Percentiles rank a stretch among this genome's conserved stretches.
phyloP scores from a whole-genome alignment of 2,329 filamentous ascomycete species.

The Aspergillus glaucus region DNA sequence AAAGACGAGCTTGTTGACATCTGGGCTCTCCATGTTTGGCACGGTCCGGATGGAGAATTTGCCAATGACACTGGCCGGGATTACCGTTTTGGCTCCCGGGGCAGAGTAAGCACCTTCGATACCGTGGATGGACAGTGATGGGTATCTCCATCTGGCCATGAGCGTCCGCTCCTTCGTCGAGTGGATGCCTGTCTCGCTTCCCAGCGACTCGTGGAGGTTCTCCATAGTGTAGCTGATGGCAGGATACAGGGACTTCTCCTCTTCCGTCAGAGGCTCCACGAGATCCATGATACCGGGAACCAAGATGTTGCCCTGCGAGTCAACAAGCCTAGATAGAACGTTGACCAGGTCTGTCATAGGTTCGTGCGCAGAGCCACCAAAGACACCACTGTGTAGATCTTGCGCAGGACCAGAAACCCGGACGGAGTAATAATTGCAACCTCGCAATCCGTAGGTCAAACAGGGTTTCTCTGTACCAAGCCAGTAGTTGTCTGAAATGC shows the following conservation, averaged over 20 bases:
- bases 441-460: slow-evolving; percentile 91
- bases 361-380: slow-evolving; percentile 92
- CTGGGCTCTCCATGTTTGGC: slow-evolving; percentile 90
- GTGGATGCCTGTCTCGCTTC: slow-evolving; percentile 80
- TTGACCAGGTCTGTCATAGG: slow-evolving; percentile 94
- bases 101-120: slow-evolving; percentile 91
- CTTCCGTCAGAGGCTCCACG: slow-evolving; percentile 77
- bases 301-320: slow-evolving; percentile 83
- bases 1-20: slow-evolving; percentile 79
- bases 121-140: slow-evolving; percentile 88
- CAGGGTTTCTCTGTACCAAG: slow-evolving; percentile 97
- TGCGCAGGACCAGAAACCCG: slow-evolving; percentile 85
- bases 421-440: slow-evolving; percentile 95
- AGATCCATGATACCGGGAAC: slow-evolving; percentile 93
- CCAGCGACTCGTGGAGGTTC: slow-evolving; percentile 84
- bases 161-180: slow-evolving; percentile 84
- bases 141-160: slow-evolving; percentile 94
- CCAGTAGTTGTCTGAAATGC: slow-evolving; percentile 99
- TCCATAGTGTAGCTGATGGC: slow-evolving; percentile 94
- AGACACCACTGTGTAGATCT: slow-evolving; percentile 94
- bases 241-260: slow-evolving; percentile 83
- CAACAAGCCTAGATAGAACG: slow-evolving; percentile 76
- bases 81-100: slow-evolving; percentile 94
- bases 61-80: slow-evolving; percentile 93
- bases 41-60: slow-evolving; percentile 99